Percentiles rank a stretch among this genome's conserved stretches.
phyloP scores from a whole-genome alignment of 192 early-diverging fungal species.

The Piromyces sp. region DNA sequence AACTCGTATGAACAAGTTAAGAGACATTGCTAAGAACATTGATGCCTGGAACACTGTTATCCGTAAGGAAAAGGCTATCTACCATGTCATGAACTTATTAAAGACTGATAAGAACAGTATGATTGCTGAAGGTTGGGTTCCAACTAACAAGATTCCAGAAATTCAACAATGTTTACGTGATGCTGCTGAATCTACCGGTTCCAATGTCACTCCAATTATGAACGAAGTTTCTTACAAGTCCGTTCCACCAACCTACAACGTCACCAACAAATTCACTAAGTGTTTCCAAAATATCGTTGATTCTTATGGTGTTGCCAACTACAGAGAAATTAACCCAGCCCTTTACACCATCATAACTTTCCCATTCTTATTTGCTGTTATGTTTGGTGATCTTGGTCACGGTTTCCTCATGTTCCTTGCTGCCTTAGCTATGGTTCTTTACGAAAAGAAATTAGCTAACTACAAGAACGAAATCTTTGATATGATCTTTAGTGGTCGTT shows the following conservation, averaged over 20 bases:
- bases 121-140: conserved; percentile 98
- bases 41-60: conserved; percentile 76
- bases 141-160: conserved; percentile 61
- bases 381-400: conserved; percentile 99
- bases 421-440: conserved; percentile 53
- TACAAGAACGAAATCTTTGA: conserved; percentile 62
- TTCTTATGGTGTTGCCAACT: conserved; percentile 89
- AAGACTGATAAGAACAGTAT: conserved; percentile 86
- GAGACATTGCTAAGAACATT: conserved; percentile 68
- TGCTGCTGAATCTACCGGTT: conserved; percentile 74
- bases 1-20: conserved; percentile 66
- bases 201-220: conserved; percentile 72
- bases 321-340: conserved; percentile 95
- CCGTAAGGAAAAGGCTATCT: conserved; percentile 95
- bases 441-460: conserved; percentile 63
- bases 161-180: conserved; percentile 68
- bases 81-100: conserved; percentile 90
- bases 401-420: conserved; percentile 67
- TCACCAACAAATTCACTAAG: conserved; percentile 89
- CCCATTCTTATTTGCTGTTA: conserved; percentile 98
- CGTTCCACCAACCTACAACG: conserved; percentile 85
- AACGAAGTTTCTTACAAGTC: conserved; percentile 69
- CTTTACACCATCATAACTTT: conserved; percentile 92
- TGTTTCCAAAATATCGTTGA: conserved; percentile 95
- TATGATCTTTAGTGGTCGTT: conserved; percentile 88